Conservation (phyloP, 441 rosid genomes). For the Gossypium trilobum region DNA sequence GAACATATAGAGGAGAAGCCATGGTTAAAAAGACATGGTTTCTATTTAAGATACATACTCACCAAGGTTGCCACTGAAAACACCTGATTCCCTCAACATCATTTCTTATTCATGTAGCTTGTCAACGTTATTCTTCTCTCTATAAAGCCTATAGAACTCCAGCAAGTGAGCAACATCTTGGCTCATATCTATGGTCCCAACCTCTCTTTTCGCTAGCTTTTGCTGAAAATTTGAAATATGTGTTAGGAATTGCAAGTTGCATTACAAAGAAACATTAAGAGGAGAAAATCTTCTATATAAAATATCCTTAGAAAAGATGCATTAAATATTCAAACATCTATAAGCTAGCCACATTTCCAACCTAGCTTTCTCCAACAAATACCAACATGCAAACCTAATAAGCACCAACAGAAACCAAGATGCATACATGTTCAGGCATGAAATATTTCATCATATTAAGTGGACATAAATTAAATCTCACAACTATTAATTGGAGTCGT, state of each 20-base stretch:
- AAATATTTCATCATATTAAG: background rate
- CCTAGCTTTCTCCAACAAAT: background rate
- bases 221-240: slow-evolving; percentile 48
- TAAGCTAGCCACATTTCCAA: background rate
- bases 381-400: background rate
- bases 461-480: background rate
- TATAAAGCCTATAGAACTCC: slow-evolving; percentile 71
- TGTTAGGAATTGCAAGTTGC: slow-evolving; percentile 12
- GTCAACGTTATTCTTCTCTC: slow-evolving; percentile 74
- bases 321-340: background rate
- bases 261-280: background rate
- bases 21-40: background rate
- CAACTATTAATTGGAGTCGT: background rate
- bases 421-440: background rate
- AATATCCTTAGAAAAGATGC: background rate
- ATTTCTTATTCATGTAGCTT: slow-evolving; percentile 68
- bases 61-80: slow-evolving; percentile 51
- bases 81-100: slow-evolving; percentile 68
- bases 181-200: slow-evolving; percentile 76
- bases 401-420: background rate
- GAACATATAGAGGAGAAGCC: background rate
- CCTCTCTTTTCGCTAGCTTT: slow-evolving; percentile 88
- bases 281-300: background rate
- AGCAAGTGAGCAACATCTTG: slow-evolving; percentile 67
- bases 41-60: slow-evolving; percentile 53